A percentile compares a stretch with the other conserved stretches of the same genome.
These are phyloP conservation scores for Pigoraptor vietnamica DNA, from an alignment of 78 protist genomes.

Conservation along the genomic window DNA sequence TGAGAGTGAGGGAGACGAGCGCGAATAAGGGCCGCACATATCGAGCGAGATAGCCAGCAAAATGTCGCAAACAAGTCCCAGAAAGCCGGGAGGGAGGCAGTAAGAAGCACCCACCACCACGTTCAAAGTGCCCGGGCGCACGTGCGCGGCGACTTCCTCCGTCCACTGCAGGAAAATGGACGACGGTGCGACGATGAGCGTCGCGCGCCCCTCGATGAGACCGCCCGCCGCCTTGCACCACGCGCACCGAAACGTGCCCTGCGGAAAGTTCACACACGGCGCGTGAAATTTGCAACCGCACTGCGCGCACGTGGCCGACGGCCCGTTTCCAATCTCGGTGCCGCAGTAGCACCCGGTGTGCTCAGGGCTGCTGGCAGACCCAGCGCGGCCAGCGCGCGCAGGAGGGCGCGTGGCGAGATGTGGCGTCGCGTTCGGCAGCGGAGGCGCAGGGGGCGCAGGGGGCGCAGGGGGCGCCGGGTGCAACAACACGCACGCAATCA, in stretches of 20 bases:
- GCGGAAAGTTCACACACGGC: background rate
- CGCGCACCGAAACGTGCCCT: background rate
- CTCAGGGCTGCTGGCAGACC: no score
- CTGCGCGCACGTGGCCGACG: background rate
- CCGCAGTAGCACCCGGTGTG: no score
- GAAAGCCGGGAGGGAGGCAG: no score
- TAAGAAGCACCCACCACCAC: background rate
- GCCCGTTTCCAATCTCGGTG: no score
- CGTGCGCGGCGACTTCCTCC: background rate
- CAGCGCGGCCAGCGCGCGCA: no score
- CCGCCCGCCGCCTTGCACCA: background rate
- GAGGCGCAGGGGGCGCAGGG: no score
- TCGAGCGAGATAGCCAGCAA: no score
- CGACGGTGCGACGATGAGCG: slow-evolving; percentile 14
- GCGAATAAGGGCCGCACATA: no score
- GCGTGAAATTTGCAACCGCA: background rate
- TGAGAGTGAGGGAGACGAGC: no score
- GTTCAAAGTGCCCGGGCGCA: background rate
- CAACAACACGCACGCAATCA: background rate
- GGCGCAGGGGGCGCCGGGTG: background rate
- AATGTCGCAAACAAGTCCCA: no score
- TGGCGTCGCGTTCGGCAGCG: no score
- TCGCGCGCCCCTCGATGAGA: background rate
- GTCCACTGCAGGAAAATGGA: slow-evolving; percentile 4
- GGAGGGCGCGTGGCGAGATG: no score